Evolutionary conservation across 148 eudicot species (phyloP).

Genomic region (Persicaria tinctoria): DNA sequence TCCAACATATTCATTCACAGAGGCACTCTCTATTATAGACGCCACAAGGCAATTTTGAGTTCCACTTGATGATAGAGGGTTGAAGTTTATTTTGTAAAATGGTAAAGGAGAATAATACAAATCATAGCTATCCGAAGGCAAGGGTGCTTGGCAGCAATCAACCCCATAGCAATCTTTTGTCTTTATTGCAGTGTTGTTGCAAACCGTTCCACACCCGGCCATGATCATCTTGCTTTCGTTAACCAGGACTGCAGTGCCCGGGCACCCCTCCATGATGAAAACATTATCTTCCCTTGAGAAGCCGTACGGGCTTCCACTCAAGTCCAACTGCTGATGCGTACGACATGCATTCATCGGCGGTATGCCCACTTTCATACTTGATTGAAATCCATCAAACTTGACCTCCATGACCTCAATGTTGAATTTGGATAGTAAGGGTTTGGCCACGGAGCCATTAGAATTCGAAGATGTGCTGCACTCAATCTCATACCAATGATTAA

Average conservation of each 20-base stretch:
- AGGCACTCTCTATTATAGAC: background rate
- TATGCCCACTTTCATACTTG: background rate
- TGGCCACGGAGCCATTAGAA: no score
- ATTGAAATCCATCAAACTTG: background rate
- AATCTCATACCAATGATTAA: background rate
- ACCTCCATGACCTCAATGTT: background rate
- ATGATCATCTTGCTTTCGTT: background rate
- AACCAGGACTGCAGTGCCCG: background rate
- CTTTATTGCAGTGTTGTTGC: background rate
- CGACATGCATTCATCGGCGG: background rate
- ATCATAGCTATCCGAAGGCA: background rate
- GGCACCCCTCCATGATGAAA: background rate
- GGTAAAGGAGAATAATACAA: background rate
- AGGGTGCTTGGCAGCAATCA: background rate
- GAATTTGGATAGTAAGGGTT: background rate
- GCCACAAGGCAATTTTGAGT: background rate
- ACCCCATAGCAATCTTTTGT: background rate
- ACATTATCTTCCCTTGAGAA: background rate
- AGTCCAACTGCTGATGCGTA: background rate
- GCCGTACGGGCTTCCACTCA: background rate
- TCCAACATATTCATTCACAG: background rate
- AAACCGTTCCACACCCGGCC: background rate
- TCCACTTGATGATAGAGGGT: background rate
- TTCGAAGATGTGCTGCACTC: background rate
- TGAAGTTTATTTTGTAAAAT: no score